phyloP scores from a whole-genome alignment of 495 filamentous ascomycete species.

The Lasiosphaeriaceae sp. region DNA sequence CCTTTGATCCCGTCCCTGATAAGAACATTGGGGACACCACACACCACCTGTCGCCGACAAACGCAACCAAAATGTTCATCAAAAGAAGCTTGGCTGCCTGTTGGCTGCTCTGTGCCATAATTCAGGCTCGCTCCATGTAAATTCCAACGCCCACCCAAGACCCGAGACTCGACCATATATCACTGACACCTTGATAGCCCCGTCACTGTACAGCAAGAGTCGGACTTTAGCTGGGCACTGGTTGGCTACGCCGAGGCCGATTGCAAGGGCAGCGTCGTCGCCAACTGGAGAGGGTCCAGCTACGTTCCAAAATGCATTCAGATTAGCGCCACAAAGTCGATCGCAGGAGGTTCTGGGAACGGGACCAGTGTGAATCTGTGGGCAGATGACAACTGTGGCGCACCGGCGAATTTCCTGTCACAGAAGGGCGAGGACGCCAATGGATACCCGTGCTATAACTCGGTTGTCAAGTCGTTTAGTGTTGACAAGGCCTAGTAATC shows the following conservation, averaged over 20 bases:
- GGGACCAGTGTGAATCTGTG: slow-evolving; percentile 12
- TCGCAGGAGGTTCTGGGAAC: slow-evolving; percentile 6
- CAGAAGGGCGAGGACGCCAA: slow-evolving; percentile 1
- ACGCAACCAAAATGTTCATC: background rate
- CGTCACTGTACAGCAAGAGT: background rate
- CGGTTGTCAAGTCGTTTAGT: background rate
- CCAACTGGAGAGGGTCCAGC: slow-evolving; percentile 8
- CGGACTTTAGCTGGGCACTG: slow-evolving; percentile 8
- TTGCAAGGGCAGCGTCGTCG: slow-evolving; percentile 7
- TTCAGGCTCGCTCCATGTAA: background rate
- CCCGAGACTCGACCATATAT: background rate
- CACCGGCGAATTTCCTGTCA: background rate
- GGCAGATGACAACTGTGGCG: slow-evolving; percentile 6
- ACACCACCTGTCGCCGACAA: background rate
- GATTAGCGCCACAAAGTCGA: slow-evolving; percentile 5
- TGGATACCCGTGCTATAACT: slow-evolving; percentile 12
- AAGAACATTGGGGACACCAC: background rate
- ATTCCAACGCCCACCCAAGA: background rate
- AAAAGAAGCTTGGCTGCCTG: background rate
- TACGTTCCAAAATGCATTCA: slow-evolving; percentile 6
- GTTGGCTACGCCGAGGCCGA: background rate
- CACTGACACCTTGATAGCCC: background rate
- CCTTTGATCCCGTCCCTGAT: background rate
- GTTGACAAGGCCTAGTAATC: background rate
- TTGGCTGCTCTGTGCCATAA: background rate